phyloP scores from a whole-genome alignment of 2,329 filamentous ascomycete species.

The Lecanosticta acicola region DNA sequence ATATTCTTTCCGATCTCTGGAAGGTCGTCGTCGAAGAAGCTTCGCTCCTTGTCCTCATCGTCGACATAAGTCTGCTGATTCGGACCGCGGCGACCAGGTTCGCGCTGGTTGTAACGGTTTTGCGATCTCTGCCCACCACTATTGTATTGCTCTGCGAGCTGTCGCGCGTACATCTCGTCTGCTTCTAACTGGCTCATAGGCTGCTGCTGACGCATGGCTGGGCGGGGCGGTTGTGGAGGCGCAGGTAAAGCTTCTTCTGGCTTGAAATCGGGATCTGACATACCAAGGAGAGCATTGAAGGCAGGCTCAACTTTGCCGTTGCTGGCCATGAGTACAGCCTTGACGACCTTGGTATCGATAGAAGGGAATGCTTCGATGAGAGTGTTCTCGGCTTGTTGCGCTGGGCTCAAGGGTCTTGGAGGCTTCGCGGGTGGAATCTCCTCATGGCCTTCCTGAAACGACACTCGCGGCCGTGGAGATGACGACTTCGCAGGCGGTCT shows the following conservation, averaged over 20 bases:
- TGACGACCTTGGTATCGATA: constrained; percentile 75
- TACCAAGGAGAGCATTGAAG: constrained; percentile 83
- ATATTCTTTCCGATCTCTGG: constrained; percentile 90
- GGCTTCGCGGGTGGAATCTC: constrained; percentile 68
- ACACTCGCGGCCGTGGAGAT: constrained; percentile 41
- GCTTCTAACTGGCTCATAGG: constrained; percentile 77
- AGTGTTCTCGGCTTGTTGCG: constrained; percentile 79
- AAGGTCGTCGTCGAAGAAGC: constrained; percentile 92
- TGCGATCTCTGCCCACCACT: constrained; percentile 25
- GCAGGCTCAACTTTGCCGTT: constrained; percentile 83
- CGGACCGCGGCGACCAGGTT: constrained; percentile 30
- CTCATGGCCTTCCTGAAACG: constrained; percentile 45
- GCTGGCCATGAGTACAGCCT: constrained; percentile 81
- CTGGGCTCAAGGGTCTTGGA: constrained; percentile 72
- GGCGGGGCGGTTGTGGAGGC: constrained; percentile 77
- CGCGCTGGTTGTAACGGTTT: constrained; percentile 32
- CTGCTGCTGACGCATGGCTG: constrained; percentile 48
- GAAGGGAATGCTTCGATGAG: constrained; percentile 89
- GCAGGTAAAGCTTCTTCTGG: constrained; percentile 52
- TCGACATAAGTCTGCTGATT: constrained; percentile 45
- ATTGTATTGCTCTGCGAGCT: constrained; percentile 84
- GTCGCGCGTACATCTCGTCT: constrained; percentile 86
- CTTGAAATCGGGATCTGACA: constrained; percentile 51
- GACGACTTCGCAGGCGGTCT: constrained; percentile 37
- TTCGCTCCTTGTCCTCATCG: constrained; percentile 66